Conservation (phyloP, 1,284 basidiomycete species). For the Cystobasidium slooffiae region DNA sequence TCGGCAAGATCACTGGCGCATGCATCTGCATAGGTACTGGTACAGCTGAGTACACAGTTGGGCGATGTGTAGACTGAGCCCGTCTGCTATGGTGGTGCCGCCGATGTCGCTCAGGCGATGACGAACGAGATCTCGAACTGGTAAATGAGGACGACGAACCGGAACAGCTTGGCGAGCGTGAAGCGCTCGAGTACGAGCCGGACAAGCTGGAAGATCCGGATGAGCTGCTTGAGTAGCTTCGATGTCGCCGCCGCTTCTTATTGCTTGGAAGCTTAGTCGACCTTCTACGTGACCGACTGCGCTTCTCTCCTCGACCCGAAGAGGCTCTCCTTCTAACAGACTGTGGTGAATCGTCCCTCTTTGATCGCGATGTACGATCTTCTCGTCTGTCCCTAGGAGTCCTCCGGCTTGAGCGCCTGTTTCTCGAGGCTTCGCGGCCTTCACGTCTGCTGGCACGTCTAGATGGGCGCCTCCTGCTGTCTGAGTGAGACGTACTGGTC, state of each 20-base stretch:
- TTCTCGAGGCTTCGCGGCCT: too few species aligned
- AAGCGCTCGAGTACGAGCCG: background rate
- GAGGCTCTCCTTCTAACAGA: background rate
- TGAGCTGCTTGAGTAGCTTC: constrained; percentile 16
- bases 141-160: constrained; percentile 19
- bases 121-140: constrained; percentile 14
- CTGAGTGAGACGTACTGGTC: too few species aligned
- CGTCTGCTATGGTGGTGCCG: constrained; percentile 2
- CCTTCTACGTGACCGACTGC: background rate
- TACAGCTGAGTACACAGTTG: background rate
- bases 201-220: constrained; percentile 5
- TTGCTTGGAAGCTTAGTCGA: background rate
- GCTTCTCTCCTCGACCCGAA: background rate
- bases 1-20: background rate
- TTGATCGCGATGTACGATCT: background rate
- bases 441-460: too few species aligned
- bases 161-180: constrained; percentile 6
- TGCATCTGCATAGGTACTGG: constrained; percentile 23
- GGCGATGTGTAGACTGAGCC: background rate
- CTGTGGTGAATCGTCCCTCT: background rate
- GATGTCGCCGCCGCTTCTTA: background rate
- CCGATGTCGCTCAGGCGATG: constrained; percentile 14
- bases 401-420: background rate
- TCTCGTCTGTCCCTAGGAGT: background rate
- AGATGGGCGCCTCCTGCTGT: too few species aligned